phyloP scores from a whole-genome alignment of 441 rosid genomes.

The Populus trichocarpa region DNA sequence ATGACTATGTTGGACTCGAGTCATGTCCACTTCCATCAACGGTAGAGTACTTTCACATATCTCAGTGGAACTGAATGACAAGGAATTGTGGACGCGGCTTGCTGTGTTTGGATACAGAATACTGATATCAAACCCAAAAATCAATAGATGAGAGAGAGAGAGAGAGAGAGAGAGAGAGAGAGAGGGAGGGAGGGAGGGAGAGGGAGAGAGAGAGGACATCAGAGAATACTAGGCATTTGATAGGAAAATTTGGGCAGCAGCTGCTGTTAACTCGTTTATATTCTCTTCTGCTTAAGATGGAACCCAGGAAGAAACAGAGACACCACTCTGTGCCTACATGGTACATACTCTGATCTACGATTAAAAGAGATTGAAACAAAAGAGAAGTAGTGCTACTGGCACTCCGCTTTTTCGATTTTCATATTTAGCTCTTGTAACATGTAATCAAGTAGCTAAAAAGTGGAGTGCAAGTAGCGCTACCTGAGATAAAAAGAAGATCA shows the following conservation, averaged over 20 bases:
- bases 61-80: constrained; percentile 16
- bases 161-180: too few relatives aligned
- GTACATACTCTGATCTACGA: constrained; percentile 33
- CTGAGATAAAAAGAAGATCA: constrained; percentile 18
- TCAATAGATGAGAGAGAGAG: background rate
- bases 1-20: constrained; percentile 13
- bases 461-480: constrained; percentile 75
- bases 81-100: constrained; percentile 14
- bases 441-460: constrained; percentile 13
- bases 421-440: background rate
- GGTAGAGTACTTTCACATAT: constrained; percentile 7
- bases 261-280: constrained; percentile 22
- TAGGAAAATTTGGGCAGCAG: constrained; percentile 29
- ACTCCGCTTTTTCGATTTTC: constrained; percentile 35
- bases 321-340: constrained; percentile 17
- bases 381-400: constrained; percentile 44
- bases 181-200: background rate
- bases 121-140: background rate
- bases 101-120: background rate
- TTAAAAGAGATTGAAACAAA: constrained; percentile 10
- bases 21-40: constrained; percentile 5
- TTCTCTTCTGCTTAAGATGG: constrained; percentile 23
- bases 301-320: too few relatives aligned
- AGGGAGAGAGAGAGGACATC: background rate
- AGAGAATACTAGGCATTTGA: constrained; percentile 15